phyloP scores from a whole-genome alignment of 2,329 filamentous ascomycete genomes.

The Pseudogymnoascus sp. region DNA sequence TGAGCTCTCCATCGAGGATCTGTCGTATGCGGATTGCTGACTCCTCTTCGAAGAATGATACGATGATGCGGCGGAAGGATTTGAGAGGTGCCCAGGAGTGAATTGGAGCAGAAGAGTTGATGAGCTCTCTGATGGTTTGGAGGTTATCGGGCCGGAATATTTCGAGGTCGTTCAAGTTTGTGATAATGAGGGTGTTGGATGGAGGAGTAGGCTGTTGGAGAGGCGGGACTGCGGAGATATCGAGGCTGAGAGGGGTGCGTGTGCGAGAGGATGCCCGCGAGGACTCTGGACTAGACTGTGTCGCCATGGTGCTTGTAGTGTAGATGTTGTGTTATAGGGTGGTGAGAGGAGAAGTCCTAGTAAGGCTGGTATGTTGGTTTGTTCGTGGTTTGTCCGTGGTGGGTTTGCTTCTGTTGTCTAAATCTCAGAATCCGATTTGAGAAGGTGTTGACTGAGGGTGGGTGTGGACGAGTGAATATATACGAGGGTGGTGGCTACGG shows the following conservation, averaged over 20 bases:
- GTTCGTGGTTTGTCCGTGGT: neutral
- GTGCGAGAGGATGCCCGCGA: conserved; percentile 10
- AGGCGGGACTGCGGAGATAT: conserved; percentile 64
- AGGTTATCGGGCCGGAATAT: conserved; percentile 70
- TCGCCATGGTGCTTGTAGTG: conserved; percentile 5
- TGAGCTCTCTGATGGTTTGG: conserved; percentile 62
- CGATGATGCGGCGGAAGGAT: conserved; percentile 73
- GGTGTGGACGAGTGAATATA: neutral
- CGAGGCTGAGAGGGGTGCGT: conserved; percentile 53
- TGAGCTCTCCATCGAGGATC: conserved; percentile 63
- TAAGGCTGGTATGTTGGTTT: neutral
- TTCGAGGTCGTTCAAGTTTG: conserved; percentile 63
- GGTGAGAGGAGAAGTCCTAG: neutral
- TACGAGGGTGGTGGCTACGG: neutral
- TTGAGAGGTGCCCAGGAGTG: conserved; percentile 74
- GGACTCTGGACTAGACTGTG: neutral
- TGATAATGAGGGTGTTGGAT: conserved; percentile 78
- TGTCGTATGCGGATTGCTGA: conserved; percentile 63
- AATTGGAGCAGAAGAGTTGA: conserved; percentile 60
- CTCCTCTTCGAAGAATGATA: conserved; percentile 64
- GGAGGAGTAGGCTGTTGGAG: conserved; percentile 63
- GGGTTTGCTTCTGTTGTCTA: neutral
- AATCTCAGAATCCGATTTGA: neutral
- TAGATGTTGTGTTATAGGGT: neutral
- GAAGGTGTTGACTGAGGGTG: neutral